Percentiles rank a stretch among this genome's conserved stretches.
Conservation (phyloP, 495 filamentous ascomycete genomes). For the Tuber umbilicatum region DNA sequence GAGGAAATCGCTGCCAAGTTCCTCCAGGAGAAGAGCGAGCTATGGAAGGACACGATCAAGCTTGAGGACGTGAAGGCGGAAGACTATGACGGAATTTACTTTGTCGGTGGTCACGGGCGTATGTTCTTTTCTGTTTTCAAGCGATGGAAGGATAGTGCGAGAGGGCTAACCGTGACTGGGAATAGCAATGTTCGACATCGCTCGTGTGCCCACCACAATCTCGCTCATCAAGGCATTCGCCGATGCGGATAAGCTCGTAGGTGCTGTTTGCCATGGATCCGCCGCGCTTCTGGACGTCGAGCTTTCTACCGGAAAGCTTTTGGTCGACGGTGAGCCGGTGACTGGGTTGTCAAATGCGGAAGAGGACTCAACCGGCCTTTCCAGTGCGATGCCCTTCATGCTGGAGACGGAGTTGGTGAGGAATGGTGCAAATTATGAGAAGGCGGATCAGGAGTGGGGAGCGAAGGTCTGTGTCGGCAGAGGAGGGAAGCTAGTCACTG, state of each 20-base stretch:
- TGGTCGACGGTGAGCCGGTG: conserved; percentile 53
- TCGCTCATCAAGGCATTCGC: conserved; percentile 57
- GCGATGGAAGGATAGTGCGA: neutral
- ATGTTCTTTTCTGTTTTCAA: conserved; percentile 33
- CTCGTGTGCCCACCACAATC: conserved; percentile 49
- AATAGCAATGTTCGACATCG: conserved; percentile 65
- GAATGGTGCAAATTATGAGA: conserved; percentile 52
- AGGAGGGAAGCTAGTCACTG: conserved; percentile 60
- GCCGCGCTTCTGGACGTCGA: conserved; percentile 56
- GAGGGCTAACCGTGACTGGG: conserved; percentile 4
- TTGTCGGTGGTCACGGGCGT: conserved; percentile 73
- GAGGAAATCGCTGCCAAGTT: conserved; percentile 53
- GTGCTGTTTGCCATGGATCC: conserved; percentile 65
- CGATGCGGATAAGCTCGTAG: conserved; percentile 54
- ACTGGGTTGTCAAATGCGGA: conserved; percentile 66
- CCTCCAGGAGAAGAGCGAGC: conserved; percentile 47
- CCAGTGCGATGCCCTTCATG: conserved; percentile 55
- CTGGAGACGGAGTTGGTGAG: conserved; percentile 55
- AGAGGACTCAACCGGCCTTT: conserved; percentile 52
- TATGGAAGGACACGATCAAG: conserved; percentile 60
- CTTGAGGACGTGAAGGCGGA: conserved; percentile 49
- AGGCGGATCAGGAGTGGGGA: conserved; percentile 54
- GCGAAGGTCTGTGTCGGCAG: conserved; percentile 55
- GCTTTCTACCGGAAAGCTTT: conserved; percentile 47
- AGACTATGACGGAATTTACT: conserved; percentile 66